Evolutionary conservation across 140 eudicot species (phyloP), one percentile per base, ranked within the genome.

Genomic region (Oenanthe javanica): DNA sequence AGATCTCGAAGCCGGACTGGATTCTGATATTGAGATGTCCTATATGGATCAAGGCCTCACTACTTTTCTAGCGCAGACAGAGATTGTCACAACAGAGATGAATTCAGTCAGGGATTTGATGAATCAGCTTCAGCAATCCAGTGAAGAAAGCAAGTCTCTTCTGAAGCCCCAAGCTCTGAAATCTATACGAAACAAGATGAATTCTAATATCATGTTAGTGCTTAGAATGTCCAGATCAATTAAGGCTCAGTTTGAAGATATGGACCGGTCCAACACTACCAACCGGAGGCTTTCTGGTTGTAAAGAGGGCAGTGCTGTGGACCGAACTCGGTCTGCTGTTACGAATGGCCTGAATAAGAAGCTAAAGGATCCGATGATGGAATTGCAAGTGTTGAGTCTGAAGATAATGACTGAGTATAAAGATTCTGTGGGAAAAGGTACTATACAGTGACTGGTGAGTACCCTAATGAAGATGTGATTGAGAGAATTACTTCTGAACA

Each of bases 281-380:
- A 93, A 86, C 80, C 45, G 98, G 80, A 57, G 96, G 69, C 64
- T 91, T 48, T 93, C 96, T 0, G 97, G 93, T 15, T 91, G 93
- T 80, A 86, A 81, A 45, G 72, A 63, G 80, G 98, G 97, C 14
- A 89, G 92, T 10, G 91, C 91, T 61, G 89, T 88, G 64, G 95
- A 91, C 66, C 48, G 97, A 25, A 91, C 97, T 0, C 75, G 96
- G 4, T 77, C 87, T 1, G 89, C 96, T 16, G 98, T 93, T 15
- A 90, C 96, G 0, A 93, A 93, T 51, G 98, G 97, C 76, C 83
- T 93, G 81, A 87, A 97, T 89, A 90, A 86, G 91, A 91, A 91
- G 84, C 84, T 93, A 3, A 93, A 88, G 84, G 96, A 93, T 80
- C 79, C 90, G 82, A 93, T 93, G 98, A 87, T 89, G 91, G 97